phyloP scores from a whole-genome alignment of 1,139 yeast genomes.

The Meyerozyma guilliermondii region DNA sequence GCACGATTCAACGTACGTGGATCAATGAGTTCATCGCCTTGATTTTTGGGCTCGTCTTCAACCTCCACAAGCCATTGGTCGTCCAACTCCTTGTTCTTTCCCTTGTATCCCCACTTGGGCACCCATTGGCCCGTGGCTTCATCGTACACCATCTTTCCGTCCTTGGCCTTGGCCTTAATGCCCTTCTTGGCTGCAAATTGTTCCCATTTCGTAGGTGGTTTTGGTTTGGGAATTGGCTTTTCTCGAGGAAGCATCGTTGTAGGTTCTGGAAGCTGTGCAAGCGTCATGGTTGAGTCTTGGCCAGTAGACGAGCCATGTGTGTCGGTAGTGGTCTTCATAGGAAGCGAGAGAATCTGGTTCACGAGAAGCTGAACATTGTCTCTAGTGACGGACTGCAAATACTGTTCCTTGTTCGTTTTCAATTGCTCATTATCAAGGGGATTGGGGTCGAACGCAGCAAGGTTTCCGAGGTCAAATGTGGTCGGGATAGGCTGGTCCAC shows the following conservation, averaged over 20 bases:
- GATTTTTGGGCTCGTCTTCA: slow-evolving; percentile 64
- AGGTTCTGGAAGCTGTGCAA: slow-evolving; percentile 84
- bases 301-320: slow-evolving; percentile 56
- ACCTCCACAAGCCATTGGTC: slow-evolving; percentile 96
- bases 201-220: slow-evolving; percentile 95
- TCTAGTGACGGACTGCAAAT: slow-evolving; percentile 68
- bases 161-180: slow-evolving; percentile 82
- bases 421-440: slow-evolving; percentile 65
- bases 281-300: slow-evolving; percentile 72
- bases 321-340: slow-evolving; percentile 80
- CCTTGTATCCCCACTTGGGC: slow-evolving; percentile 97
- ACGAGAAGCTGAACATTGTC: slow-evolving; percentile 89
- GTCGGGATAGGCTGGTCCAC: slow-evolving; percentile 89
- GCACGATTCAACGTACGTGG: slow-evolving; percentile 78
- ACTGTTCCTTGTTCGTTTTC: slow-evolving; percentile 54
- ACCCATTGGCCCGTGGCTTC: slow-evolving; percentile 94
- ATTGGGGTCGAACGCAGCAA: slow-evolving; percentile 81
- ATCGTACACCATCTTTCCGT: slow-evolving; percentile 86
- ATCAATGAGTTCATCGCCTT: slow-evolving; percentile 71
- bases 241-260: slow-evolving; percentile 85
- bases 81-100: slow-evolving; percentile 82
- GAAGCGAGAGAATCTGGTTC: slow-evolving; percentile 85
- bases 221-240: slow-evolving; percentile 88
- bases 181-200: slow-evolving; percentile 94
- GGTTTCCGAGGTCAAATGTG: slow-evolving; percentile 77